Evolutionary conservation across 2,329 filamentous ascomycete genomes (phyloP).

Genomic region (Aspergillus neotritici): DNA sequence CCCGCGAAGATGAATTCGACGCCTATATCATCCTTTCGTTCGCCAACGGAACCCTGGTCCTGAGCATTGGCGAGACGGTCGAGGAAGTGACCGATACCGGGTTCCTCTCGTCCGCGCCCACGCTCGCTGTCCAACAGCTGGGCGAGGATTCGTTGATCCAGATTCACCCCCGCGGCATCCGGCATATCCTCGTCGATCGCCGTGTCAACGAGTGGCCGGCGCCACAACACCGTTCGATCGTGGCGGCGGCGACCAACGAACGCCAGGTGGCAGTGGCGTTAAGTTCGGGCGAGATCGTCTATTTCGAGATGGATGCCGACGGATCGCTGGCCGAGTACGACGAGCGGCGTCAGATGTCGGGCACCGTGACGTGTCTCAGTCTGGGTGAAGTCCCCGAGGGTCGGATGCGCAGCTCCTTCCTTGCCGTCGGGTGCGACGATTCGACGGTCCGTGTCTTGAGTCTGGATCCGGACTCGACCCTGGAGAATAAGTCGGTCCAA

Average conservation of each 20-base stretch:
- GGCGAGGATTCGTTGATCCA: slow-evolving; percentile 90
- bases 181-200: slow-evolving; percentile 72
- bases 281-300: slow-evolving; percentile 93
- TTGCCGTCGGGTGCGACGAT: slow-evolving; percentile 95
- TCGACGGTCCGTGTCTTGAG: slow-evolving; percentile 91
- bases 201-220: slow-evolving; percentile 88
- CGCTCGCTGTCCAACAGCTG: slow-evolving; percentile 86
- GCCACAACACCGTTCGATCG: slow-evolving; percentile 89
- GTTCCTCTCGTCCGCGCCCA: slow-evolving; percentile 82
- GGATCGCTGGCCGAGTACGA: slow-evolving; percentile 89
- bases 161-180: slow-evolving; percentile 92
- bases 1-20: slow-evolving; percentile 75
- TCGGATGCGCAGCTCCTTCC: slow-evolving; percentile 78
- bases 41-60: slow-evolving; percentile 78
- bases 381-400: slow-evolving; percentile 90
- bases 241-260: slow-evolving; percentile 88
- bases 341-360: slow-evolving; percentile 90
- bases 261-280: slow-evolving; percentile 89
- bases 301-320: slow-evolving; percentile 94
- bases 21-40: slow-evolving; percentile 95
- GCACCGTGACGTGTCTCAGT: slow-evolving; percentile 90
- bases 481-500: slow-evolving; percentile 92
- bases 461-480: slow-evolving; percentile 78
- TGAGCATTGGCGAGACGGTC: slow-evolving; percentile 94
- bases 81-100: slow-evolving; percentile 93